Base-by-base conservation (phyloP, 2,329 filamentous ascomycete species). In the Bipolaris cookei region DNA sequence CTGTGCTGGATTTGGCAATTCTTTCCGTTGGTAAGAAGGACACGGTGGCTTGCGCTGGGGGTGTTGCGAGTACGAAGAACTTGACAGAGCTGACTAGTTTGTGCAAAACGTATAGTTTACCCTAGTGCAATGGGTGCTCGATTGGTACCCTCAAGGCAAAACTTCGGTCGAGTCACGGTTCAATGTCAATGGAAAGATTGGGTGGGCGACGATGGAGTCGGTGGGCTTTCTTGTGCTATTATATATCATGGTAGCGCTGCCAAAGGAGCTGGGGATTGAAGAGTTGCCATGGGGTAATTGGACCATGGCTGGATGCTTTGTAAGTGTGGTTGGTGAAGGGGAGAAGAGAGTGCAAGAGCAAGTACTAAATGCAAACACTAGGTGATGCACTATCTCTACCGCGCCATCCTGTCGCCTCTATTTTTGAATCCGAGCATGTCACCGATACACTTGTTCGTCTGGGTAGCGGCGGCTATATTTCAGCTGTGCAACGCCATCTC, bases 131-230 rank as follows among this genome's bases (percentile, higher is more conserved):
- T 96, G 90, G 88, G 16, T 76, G 14, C 57, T 88, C 54, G 84
- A 86, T 53, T 97, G 86, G 84, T 95, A 97, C 76, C 91, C 91
- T 48, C 92, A 94, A 81, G 95, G 95, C 75, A 98, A 98, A 79
- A 97, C 93, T 2, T 96, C 92, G 3, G 83, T 87, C 16, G 72
- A 82, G 3, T 92, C 89, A 67, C 79, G 79, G 11, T 81, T 95
- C 73, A 99, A 99, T 78, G 77, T 98, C n/a, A 91, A 93, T 1
- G 95, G 95, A 59, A 91, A 90, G 67, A 80, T 91, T 62, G 92
- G 87, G 56, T 99, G 95, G 95, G 83, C 90, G 54, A 85, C 88
- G 2, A 97, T 97, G 92, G 95, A 99, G 77, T 80, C 85, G 13
- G 88, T 90, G 0, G 92, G 91, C 14, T 88, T 92, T 70, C 69